Evolutionary conservation across 139 green algal species (phyloP), one percentile per base, ranked within the genome.

Genomic region (Ulvella scutata): DNA sequence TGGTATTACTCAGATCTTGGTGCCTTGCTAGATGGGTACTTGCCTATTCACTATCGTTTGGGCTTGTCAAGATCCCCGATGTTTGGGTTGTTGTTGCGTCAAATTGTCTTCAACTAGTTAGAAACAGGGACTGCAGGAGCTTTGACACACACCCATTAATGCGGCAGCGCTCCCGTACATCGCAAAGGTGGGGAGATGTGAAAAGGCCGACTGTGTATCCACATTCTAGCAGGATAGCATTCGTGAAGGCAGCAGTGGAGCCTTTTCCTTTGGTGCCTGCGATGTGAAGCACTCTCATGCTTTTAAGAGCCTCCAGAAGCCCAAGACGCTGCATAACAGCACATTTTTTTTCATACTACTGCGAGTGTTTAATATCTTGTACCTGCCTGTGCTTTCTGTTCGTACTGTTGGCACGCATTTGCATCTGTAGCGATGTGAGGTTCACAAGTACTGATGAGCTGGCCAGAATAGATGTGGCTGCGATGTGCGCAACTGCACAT

Each of bases 261-360:
- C 92, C 92, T 85, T 97, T 97, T 44, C 92, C 92, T 80, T 97
- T 97, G 29, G 91, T 97, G 17, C 92, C 92, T 2, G 92, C 92
- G 35, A 97, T 87, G 74, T 96, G 90, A 35, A 97, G 90, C 2
- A 95, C 84, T 28, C 74, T 88, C 21, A 96, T 80, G 51, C 84
- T 79, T 3, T 77, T 44, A 33, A 96, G 43, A 2, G 83, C 62
- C 4, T 88, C 72, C 1, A 82, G 76, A 3, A 96, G 79, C n/a
- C 77, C 83, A 10, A 92, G 59, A 2, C 87, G 75, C 89, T 93
- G 81, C 60, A 76, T 37, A 10, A 26, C 62, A 3, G 9, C 36
- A 28, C 44, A n/a, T n/a, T n/a, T n/a, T n/a, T n/a, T n/a, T n/a
- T n/a, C n/a, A n/a, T 7, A 2, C 3, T 1, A 4, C 43, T 21